Conservation (phyloP, 2,329 filamentous ascomycete genomes). For the Trichoderma koningiopsis region DNA sequence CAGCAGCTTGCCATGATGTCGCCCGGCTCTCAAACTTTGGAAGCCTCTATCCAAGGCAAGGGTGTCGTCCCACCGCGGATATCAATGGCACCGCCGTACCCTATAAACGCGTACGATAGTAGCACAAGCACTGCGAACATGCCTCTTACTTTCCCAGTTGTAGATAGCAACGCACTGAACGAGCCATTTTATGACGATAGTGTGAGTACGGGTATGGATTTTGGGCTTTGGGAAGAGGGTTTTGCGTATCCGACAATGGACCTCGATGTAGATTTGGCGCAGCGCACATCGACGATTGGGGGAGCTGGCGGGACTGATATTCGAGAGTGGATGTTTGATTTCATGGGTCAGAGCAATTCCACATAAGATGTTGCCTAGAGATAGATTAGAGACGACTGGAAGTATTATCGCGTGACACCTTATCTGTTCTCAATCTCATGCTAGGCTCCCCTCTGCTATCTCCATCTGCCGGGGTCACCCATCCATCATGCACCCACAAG, state of each 20-base stretch:
- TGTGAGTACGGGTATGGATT: constrained; percentile 36
- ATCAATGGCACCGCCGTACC: constrained; percentile 18
- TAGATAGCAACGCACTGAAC: constrained; percentile 35
- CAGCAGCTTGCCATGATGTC: constrained; percentile 13
- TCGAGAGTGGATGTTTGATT: constrained; percentile 20
- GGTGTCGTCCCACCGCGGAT: constrained; percentile 6
- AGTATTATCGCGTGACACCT: background rate
- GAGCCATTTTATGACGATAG: constrained; percentile 37
- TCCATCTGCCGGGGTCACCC: background rate
- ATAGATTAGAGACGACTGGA: background rate
- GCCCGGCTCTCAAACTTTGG: background rate
- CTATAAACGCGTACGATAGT: constrained; percentile 7
- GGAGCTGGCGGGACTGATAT: constrained; percentile 9
- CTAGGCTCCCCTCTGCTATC: background rate
- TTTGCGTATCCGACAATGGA: constrained; percentile 43
- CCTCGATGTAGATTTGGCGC: constrained; percentile 38
- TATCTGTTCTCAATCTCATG: background rate
- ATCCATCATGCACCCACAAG: background rate
- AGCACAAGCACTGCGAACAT: background rate
- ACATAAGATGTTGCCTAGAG: background rate
- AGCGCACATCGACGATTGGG: constrained; percentile 25
- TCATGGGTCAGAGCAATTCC: constrained; percentile 8
- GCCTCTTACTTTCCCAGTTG: constrained; percentile 34
- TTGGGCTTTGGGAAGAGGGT: constrained; percentile 43
- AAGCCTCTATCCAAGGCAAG: constrained; percentile 8